A percentile compares a stretch with the other conserved stretches of the same genome.
phyloP scores from a whole-genome alignment of 768 basidiomycete genomes.

The Suillus alpinus region DNA sequence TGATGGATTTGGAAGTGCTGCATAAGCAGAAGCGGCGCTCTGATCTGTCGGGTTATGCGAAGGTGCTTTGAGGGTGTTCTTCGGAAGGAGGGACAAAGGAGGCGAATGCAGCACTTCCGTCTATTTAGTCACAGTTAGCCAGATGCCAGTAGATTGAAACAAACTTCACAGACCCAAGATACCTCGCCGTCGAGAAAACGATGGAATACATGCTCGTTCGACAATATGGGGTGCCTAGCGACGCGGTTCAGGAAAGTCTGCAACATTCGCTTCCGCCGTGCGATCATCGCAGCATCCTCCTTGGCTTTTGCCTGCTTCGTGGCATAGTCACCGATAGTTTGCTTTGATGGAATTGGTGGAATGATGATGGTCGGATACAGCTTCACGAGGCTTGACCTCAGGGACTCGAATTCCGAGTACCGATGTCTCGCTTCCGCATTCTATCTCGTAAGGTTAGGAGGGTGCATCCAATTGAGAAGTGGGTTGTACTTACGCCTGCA shows the following conservation, averaged over 20 bases:
- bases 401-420: conserved; percentile 96
- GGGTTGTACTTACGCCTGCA: conserved; percentile 62
- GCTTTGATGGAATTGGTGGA: conserved; percentile 96
- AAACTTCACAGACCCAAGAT: conserved; percentile 71
- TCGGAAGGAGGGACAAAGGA: conserved; percentile 86
- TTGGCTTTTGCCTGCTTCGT: conserved; percentile 96
- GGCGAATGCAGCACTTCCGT: conserved; percentile 91
- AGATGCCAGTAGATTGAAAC: neutral
- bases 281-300: conserved; percentile 90
- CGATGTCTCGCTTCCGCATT: conserved; percentile 80
- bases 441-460: conserved; percentile 39
- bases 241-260: conserved; percentile 93
- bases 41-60: conserved; percentile 91
- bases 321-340: conserved; percentile 93
- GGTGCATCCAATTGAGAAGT: conserved; percentile 6
- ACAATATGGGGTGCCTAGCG: conserved; percentile 89
- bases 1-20: conserved; percentile 85
- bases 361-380: conserved; percentile 96
- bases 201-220: conserved; percentile 95
- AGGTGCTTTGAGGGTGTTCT: conserved; percentile 94
- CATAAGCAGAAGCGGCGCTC: conserved; percentile 68
- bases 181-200: conserved; percentile 94
- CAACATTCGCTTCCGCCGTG: conserved; percentile 89
- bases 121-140: conserved; percentile 38
- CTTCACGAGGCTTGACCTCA: conserved; percentile 77